A percentile compares a stretch with the other conserved stretches of the same genome.
Evolutionary conservation across 495 filamentous ascomycete species (phyloP).

Genomic region (Astrothelium macrocarpum): DNA sequence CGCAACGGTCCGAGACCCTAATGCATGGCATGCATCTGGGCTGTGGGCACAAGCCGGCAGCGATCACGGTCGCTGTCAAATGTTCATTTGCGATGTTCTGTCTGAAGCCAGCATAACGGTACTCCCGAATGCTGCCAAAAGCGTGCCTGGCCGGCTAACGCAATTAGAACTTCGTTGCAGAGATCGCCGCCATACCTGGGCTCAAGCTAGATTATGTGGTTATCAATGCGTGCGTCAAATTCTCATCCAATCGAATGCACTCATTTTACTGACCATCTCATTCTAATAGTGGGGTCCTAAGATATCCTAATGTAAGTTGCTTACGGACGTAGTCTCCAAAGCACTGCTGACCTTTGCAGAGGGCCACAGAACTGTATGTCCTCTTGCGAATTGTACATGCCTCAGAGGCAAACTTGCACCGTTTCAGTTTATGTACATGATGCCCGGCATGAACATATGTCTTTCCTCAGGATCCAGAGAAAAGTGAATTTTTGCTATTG

Average conservation of each 20-base stretch:
- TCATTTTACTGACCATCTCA: not conserved
- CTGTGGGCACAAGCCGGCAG: conserved; percentile 36
- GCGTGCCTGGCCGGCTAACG: not conserved
- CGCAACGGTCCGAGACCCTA: conserved; percentile 41
- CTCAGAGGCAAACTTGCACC: not conserved
- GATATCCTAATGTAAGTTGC: conserved; percentile 44
- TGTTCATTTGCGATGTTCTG: conserved; percentile 44
- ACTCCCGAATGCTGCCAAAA: conserved; percentile 14
- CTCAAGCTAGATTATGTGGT: conserved; percentile 42
- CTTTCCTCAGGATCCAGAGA: no score
- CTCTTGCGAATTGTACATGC: not conserved
- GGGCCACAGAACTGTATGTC: conserved; percentile 44
- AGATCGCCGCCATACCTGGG: conserved; percentile 25
- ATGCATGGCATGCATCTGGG: conserved; percentile 29
- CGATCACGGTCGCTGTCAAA: conserved; percentile 33
- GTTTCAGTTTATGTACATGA: conserved; percentile 1
- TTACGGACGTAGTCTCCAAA: not conserved
- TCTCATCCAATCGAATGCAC: not conserved
- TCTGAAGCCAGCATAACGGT: conserved; percentile 43
- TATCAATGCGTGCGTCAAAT: conserved; percentile 36
- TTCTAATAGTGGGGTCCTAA: conserved; percentile 35
- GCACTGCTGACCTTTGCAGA: conserved; percentile 25
- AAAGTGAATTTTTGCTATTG: not conserved
- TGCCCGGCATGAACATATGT: no score
- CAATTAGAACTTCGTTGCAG: conserved; percentile 27